phyloP scores from a whole-genome alignment of 1,284 basidiomycete genomes.

The Moesziomyces globuligerus region DNA sequence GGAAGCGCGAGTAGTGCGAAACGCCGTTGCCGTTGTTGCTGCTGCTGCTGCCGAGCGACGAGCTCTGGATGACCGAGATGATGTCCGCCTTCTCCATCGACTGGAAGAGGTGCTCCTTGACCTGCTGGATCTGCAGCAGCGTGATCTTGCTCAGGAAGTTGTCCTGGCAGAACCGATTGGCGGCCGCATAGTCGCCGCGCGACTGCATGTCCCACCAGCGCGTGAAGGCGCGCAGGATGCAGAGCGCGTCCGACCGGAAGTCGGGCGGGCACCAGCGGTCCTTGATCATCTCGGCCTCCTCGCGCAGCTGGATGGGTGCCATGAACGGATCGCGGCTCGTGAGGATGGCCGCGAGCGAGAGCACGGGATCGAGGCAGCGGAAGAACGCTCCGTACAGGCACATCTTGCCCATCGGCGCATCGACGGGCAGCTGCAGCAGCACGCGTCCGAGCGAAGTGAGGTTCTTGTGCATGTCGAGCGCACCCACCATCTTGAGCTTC shows the following conservation, averaged over 20 bases:
- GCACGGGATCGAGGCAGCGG: constrained; percentile 87
- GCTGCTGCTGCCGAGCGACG: constrained; percentile 23
- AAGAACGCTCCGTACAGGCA: constrained; percentile 92
- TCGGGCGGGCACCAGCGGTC: constrained; percentile 81
- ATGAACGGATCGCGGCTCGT: constrained; percentile 92
- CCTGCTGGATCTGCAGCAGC: constrained; percentile 82
- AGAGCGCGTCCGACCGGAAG: constrained; percentile 87
- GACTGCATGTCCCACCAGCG: constrained; percentile 72
- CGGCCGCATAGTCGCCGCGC: constrained; percentile 67
- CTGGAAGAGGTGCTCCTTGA: constrained; percentile 83
- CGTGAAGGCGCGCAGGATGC: constrained; percentile 83
- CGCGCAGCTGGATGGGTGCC: constrained; percentile 73
- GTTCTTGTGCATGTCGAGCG: constrained; percentile 80
- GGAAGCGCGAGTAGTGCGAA: constrained; percentile 27
- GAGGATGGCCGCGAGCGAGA: constrained; percentile 88
- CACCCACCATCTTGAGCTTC: constrained; percentile 85
- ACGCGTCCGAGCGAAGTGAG: constrained; percentile 89
- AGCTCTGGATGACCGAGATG: constrained; percentile 52
- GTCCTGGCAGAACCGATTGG: constrained; percentile 81
- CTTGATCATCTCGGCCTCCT: constrained; percentile 75
- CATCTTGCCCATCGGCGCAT: constrained; percentile 87
- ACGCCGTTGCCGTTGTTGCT: constrained; percentile 1
- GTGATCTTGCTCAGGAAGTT: constrained; percentile 91
- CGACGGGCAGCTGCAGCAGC: constrained; percentile 87
- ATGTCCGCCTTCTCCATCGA: constrained; percentile 76